Percentiles rank a stretch among this genome's conserved stretches.
Conservation (phyloP, 768 basidiomycete species). For the Naganishia vaughanmartiniae region DNA sequence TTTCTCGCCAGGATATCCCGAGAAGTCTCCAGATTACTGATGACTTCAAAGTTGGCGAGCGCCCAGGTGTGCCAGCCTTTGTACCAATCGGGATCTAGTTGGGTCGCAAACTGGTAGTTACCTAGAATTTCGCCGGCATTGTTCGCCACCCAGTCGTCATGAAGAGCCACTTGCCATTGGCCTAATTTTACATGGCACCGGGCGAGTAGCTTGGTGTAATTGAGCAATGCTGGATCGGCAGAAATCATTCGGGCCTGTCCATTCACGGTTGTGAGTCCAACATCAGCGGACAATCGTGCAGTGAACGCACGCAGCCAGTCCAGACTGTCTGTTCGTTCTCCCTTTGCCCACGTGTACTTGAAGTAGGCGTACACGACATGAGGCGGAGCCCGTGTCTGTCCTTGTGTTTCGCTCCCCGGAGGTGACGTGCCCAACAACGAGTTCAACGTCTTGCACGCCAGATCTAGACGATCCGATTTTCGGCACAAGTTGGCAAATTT, state of each 20-base stretch:
- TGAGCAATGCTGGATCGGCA: conserved; percentile 52
- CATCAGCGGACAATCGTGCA: conserved; percentile 68
- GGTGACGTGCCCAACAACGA: conserved; percentile 66
- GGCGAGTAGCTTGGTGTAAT: conserved; percentile 82
- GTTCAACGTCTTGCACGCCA: conserved; percentile 95
- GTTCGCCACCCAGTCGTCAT: conserved; percentile 71
- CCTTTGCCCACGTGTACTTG: conserved; percentile 92
- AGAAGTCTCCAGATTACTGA: conserved; percentile 71
- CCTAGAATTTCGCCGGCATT: conserved; percentile 78
- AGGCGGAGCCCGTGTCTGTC: conserved; percentile 71
- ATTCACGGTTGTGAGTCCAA: conserved; percentile 63
- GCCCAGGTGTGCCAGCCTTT: conserved; percentile 99
- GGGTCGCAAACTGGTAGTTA: conserved; percentile 80
- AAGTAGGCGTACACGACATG: conserved; percentile 94
- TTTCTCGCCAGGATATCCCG: conserved; percentile 53
- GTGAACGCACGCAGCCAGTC: conserved; percentile 79
- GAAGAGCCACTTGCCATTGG: conserved; percentile 82
- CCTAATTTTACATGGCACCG: conserved; percentile 95
- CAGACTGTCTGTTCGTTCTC: conserved; percentile 68
- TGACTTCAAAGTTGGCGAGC: conserved; percentile 89
- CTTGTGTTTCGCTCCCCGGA: conserved; percentile 42
- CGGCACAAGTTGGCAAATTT: conserved; percentile 97
- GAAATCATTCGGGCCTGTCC: conserved; percentile 52
- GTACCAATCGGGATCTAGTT: conserved; percentile 93
- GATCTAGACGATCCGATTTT: conserved; percentile 85